Conservation (phyloP, 2,329 filamentous ascomycete genomes). For the Periconia macrospinosa region DNA sequence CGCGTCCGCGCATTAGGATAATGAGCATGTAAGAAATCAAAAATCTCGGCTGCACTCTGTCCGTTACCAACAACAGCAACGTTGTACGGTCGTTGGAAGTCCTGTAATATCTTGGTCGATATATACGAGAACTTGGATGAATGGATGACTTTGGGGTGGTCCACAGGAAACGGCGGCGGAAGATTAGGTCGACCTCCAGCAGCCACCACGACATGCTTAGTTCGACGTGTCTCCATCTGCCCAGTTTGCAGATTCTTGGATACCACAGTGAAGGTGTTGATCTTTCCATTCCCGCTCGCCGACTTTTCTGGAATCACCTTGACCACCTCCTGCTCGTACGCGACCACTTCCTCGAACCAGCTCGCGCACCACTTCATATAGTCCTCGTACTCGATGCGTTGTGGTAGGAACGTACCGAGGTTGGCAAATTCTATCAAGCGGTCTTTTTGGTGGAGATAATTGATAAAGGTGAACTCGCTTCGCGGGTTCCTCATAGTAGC, state of each 20-base stretch:
- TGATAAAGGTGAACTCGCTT: conserved; percentile 92
- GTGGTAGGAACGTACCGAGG: conserved; percentile 82
- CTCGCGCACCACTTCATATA: conserved; percentile 91
- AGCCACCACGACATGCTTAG: conserved; percentile 71
- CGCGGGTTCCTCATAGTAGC: conserved; percentile 85
- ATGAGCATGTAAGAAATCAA: conserved; percentile 78
- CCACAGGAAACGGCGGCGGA: conserved; percentile 68
- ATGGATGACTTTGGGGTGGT: conserved; percentile 77
- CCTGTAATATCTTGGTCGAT: conserved; percentile 61
- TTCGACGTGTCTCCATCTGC: conserved; percentile 54
- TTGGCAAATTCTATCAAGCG: conserved; percentile 92
- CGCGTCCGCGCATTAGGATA: conserved; percentile 81
- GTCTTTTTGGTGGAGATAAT: conserved; percentile 81
- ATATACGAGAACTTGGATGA: conserved; percentile 80
- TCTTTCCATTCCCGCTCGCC: conserved; percentile 49
- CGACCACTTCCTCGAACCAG: conserved; percentile 72
- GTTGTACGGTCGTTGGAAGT: conserved; percentile 62
- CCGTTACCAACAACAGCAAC: conserved; percentile 87
- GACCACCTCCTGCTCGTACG: conserved; percentile 77
- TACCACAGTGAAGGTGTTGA: conserved; percentile 68
- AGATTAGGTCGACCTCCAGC: conserved; percentile 70
- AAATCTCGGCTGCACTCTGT: conserved; percentile 94
- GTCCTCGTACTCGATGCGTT: conserved; percentile 88
- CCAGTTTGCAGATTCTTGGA: conserved; percentile 66
- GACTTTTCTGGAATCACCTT: conserved; percentile 65